phyloP scores from a whole-genome alignment of 2,329 filamentous ascomycete genomes.

The Gyromitra esculenta region DNA sequence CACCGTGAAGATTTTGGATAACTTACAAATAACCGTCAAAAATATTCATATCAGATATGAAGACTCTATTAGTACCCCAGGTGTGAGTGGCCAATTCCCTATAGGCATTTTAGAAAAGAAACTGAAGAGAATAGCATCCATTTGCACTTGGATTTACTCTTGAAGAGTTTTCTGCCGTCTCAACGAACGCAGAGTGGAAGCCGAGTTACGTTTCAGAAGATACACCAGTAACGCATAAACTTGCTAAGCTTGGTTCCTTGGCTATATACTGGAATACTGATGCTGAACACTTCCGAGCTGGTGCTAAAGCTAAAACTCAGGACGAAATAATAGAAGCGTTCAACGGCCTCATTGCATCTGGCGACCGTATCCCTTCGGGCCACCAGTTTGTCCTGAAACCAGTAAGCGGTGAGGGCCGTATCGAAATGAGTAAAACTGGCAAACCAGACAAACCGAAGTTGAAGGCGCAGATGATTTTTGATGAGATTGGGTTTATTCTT shows the following conservation, averaged over 20 bases:
- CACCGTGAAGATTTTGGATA: constrained; percentile 79
- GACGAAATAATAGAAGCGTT: constrained; percentile 81
- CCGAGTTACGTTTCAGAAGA: constrained; percentile 95
- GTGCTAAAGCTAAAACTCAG: constrained; percentile 74
- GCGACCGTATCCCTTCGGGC: constrained; percentile 67
- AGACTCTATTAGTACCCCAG: constrained; percentile 92
- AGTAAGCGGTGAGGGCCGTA: constrained; percentile 91
- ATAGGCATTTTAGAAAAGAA: not conserved
- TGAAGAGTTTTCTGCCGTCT: constrained; percentile 95
- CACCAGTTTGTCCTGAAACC: constrained; percentile 97
- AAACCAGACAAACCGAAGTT: constrained; percentile 81
- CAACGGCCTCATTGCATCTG: constrained; percentile 79
- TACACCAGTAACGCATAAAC: constrained; percentile 84
- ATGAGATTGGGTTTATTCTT: constrained; percentile 96
- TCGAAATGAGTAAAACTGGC: constrained; percentile 94
- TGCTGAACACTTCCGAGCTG: constrained; percentile 80
- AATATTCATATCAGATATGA: constrained; percentile 99
- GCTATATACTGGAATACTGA: constrained; percentile 99
- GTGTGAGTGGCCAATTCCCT: constrained; percentile 59
- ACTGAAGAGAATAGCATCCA: constrained; percentile 69
- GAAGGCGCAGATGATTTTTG: constrained; percentile 90
- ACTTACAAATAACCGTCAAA: constrained; percentile 95
- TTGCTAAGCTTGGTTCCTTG: constrained; percentile 87
- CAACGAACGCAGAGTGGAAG: constrained; percentile 93
- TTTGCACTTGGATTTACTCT: constrained; percentile 93